phyloP scores from a whole-genome alignment of 306 rosid species.

The Ochetophila trinervis region DNA sequence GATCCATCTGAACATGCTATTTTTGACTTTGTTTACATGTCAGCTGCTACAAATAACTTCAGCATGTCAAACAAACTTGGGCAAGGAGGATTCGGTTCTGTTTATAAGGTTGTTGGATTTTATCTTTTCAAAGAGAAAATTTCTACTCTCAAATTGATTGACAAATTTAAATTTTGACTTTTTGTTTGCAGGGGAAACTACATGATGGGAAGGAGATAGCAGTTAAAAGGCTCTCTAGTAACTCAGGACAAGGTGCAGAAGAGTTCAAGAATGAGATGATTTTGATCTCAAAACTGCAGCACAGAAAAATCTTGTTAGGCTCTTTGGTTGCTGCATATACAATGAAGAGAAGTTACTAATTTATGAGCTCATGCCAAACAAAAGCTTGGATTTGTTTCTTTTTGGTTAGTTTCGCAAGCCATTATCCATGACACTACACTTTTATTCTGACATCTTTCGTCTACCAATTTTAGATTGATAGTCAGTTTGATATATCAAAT shows the following conservation, averaged over 20 bases:
- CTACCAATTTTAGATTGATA: too few relatives aligned
- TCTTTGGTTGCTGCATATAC: not conserved
- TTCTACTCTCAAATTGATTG: not conserved
- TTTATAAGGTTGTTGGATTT: conserved; percentile 18
- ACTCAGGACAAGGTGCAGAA: not conserved
- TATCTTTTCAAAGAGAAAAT: not conserved
- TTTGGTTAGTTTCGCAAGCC: too few relatives aligned
- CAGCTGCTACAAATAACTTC: conserved; percentile 15
- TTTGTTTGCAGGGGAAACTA: not conserved
- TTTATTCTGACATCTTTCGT: not conserved
- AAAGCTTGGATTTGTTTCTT: too few relatives aligned
- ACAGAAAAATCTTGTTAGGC: not conserved
- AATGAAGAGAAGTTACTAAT: not conserved
- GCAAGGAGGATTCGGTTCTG: conserved; percentile 29
- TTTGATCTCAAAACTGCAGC: not conserved
- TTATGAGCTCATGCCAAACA: too few relatives aligned
- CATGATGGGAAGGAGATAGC: not conserved
- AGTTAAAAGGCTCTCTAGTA: not conserved
- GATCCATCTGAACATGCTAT: not conserved
- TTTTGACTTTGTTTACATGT: conserved; percentile 15
- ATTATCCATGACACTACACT: too few relatives aligned
- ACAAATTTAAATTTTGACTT: too few relatives aligned
- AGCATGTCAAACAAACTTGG: conserved; percentile 24
- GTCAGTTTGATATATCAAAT: too few relatives aligned
- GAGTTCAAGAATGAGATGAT: not conserved